Evolutionary conservation across 495 filamentous ascomycete species (phyloP).

Genomic region (Polyplosphaeria fusca): DNA sequence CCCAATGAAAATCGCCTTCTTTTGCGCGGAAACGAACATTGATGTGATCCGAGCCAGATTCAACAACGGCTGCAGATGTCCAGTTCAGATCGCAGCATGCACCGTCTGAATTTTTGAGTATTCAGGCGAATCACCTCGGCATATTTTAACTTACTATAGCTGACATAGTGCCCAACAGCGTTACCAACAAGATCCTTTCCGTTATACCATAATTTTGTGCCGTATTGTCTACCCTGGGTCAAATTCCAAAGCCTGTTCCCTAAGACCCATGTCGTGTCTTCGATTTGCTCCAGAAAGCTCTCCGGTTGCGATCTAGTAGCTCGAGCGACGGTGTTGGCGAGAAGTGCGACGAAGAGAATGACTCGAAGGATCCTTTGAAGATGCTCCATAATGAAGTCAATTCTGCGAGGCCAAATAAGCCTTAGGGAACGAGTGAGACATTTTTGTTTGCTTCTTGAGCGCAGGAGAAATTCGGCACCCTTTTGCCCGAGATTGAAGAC

Average conservation of each 20-base stretch:
- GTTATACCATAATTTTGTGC: slow-evolving; percentile 42
- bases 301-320: too few relatives aligned
- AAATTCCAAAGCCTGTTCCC: slow-evolving; percentile 44
- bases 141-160: slow-evolving; percentile 37
- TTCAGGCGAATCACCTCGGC: not conserved
- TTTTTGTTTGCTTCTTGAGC: too few relatives aligned
- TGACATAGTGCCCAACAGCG: slow-evolving; percentile 45
- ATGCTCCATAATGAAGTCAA: too few relatives aligned
- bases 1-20: slow-evolving; percentile 46
- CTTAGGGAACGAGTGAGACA: too few relatives aligned
- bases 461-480: too few relatives aligned
- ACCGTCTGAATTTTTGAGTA: slow-evolving; percentile 34
- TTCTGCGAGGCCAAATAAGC: too few relatives aligned
- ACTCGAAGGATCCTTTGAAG: too few relatives aligned
- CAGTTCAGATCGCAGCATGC: slow-evolving; percentile 40
- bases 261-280: slow-evolving; percentile 29
- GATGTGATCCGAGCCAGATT: slow-evolving; percentile 35
- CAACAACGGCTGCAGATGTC: slow-evolving; percentile 39
- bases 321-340: too few relatives aligned
- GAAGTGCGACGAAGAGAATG: too few relatives aligned
- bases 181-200: slow-evolving; percentile 42
- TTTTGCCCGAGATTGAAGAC: too few relatives aligned
- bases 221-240: slow-evolving; percentile 36
- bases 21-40: slow-evolving; percentile 41
- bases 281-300: slow-evolving; percentile 14